phyloP scores from a whole-genome alignment of 2,329 filamentous ascomycete genomes.

The Teratosphaeria pseudoeucalypti region DNA sequence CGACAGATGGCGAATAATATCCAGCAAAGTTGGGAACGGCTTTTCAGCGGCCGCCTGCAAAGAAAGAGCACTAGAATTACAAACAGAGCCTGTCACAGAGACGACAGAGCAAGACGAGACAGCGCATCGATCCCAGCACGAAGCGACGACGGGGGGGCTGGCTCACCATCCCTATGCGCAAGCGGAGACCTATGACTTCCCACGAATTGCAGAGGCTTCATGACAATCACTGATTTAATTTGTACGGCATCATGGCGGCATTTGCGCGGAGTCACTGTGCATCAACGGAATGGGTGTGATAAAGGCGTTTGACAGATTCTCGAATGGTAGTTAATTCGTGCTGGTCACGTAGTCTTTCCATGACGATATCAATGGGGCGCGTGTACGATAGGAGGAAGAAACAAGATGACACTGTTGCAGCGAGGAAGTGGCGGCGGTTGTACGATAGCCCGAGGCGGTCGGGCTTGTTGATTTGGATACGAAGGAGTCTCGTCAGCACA shows the following conservation, averaged over 20 bases:
- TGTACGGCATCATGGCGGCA: background rate
- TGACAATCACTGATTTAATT: background rate
- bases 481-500: background rate
- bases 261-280: background rate
- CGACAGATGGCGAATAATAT: slow-evolving; percentile 86
- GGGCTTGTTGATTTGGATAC: background rate
- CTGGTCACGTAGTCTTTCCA: background rate
- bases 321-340: background rate
- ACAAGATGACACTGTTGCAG: background rate
- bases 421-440: background rate
- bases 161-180: background rate
- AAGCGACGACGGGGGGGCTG: background rate
- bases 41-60: slow-evolving; percentile 81
- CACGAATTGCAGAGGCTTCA: background rate
- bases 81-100: slow-evolving; percentile 7
- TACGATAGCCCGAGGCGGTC: background rate
- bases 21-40: slow-evolving; percentile 80
- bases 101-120: background rate
- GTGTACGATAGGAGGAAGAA: background rate
- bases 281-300: background rate
- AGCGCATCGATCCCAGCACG: background rate
- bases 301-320: background rate
- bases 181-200: background rate
- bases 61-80: slow-evolving; percentile 61
- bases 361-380: background rate